These are phyloP conservation scores for Pichia terricola DNA, from an alignment of 1,139 yeast genomes.

Conservation along the genomic window DNA sequence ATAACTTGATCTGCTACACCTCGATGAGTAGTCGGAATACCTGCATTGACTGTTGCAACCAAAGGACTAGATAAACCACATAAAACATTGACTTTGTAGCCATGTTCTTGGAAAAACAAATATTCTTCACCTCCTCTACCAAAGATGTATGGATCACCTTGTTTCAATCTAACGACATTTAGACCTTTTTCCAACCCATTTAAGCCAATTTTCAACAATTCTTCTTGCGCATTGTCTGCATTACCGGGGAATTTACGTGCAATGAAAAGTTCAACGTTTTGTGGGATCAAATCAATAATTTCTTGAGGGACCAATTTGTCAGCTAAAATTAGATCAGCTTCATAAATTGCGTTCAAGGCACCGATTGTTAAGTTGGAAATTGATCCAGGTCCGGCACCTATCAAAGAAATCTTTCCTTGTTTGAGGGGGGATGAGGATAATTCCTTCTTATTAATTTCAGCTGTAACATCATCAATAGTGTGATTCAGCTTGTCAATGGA, in stretches of 20 bases:
- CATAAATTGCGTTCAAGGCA: conserved; percentile 69
- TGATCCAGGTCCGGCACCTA: conserved; percentile 95
- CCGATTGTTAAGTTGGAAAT: conserved; percentile 75
- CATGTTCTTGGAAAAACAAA: conserved; percentile 54
- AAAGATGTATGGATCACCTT: conserved; percentile 94
- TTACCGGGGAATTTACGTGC: conserved; percentile 96
- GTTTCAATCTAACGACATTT: conserved; percentile 81
- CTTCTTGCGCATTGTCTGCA: conserved; percentile 89
- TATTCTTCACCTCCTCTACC: conserved; percentile 97
- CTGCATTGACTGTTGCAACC: conserved; percentile 79
- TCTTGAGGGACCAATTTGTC: conserved; percentile 90
- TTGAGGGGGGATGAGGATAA: conserved; percentile 3
- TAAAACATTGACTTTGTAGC: conserved; percentile 61
- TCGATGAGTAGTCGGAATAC: conserved; percentile 86
- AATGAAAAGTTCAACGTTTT: conserved; percentile 63
- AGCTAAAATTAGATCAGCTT: conserved; percentile 79
- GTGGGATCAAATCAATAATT: conserved; percentile 73
- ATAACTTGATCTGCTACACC: conserved; percentile 89
- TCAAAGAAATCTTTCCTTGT: conserved; percentile 59
- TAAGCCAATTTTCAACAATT: conserved; percentile 62
- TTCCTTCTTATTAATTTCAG: background rate
- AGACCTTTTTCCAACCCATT: conserved; percentile 54
- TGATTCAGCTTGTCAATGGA: conserved; percentile 47
- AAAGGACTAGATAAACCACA: conserved; percentile 91
- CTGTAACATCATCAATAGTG: conserved; percentile 14